These are phyloP conservation scores for Arctium lappa DNA, from an alignment of 129 eudicot species.

Conservation along the genomic window DNA sequence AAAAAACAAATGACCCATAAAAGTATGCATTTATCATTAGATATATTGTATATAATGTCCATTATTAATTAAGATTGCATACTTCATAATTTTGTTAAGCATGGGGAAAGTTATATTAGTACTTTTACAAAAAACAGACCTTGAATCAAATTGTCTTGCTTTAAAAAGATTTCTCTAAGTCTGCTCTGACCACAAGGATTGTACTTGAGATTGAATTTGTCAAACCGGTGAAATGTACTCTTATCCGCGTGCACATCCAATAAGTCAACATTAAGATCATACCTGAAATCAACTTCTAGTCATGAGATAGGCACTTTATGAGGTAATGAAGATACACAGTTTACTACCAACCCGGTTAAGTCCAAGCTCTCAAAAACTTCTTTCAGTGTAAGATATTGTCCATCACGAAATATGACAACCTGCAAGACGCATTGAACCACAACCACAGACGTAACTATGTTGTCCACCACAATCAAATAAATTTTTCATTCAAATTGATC, in stretches of 20 bases:
- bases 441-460: background rate
- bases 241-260: constrained; percentile 80
- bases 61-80: background rate
- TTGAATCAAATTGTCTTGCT: constrained; percentile 80
- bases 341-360: constrained; percentile 52
- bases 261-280: constrained; percentile 71
- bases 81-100: background rate
- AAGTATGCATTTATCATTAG: background rate
- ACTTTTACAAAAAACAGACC: constrained; percentile 27
- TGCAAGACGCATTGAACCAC: constrained; percentile 20
- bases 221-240: constrained; percentile 75
- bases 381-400: constrained; percentile 61
- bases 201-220: constrained; percentile 75
- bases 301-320: background rate
- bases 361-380: constrained; percentile 78
- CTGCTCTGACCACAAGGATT: constrained; percentile 84
- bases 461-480: background rate
- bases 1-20: no score
- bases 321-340: constrained; percentile 6
- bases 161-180: constrained; percentile 68
- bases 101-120: background rate
- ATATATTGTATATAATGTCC: background rate
- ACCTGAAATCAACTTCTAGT: constrained; percentile 29
- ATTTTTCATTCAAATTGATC: background rate
- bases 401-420: constrained; percentile 83